Percentiles rank a stretch among this genome's conserved stretches.
Evolutionary conservation across 2,329 filamentous ascomycete species (phyloP).

Genomic region (Fusarium sp.): DNA sequence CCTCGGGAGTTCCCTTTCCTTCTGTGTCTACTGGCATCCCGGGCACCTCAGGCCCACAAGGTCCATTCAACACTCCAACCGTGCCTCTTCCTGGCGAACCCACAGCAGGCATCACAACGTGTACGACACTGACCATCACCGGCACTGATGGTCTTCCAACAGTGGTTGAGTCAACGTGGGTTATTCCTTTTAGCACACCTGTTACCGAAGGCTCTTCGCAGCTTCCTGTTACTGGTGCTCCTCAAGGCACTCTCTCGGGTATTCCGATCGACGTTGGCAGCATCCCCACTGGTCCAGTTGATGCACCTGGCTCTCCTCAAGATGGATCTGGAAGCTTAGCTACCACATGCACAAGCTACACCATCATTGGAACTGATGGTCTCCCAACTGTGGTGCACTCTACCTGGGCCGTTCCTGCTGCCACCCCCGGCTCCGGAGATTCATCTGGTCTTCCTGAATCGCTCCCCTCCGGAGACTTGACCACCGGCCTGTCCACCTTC

Average conservation of each 20-base stretch:
- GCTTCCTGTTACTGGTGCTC: slow-evolving; percentile 17
- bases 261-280: slow-evolving; percentile 28
- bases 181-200: slow-evolving; percentile 37
- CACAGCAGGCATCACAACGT: slow-evolving; percentile 34
- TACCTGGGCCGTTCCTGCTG: slow-evolving; percentile 32
- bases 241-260: slow-evolving; percentile 24
- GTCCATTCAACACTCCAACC: slow-evolving; percentile 18
- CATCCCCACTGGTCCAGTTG: slow-evolving; percentile 22
- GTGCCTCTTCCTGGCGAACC: slow-evolving; percentile 14
- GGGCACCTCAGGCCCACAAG: slow-evolving; percentile 9
- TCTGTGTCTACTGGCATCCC: slow-evolving; percentile 18
- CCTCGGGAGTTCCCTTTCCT: slow-evolving; percentile 29
- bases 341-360: slow-evolving; percentile 36
- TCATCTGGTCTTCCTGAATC: slow-evolving; percentile 11
- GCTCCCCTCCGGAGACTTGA: slow-evolving; percentile 8
- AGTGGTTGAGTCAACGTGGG: slow-evolving; percentile 48
- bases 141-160: slow-evolving; percentile 49
- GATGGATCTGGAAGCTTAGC: slow-evolving; percentile 20
- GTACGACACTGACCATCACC: slow-evolving; percentile 44
- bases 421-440: slow-evolving; percentile 9
- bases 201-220: slow-evolving; percentile 23
- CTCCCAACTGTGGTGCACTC: slow-evolving; percentile 34
- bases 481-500: slow-evolving; percentile 15
- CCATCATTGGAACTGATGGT: slow-evolving; percentile 36
- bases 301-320: slow-evolving; percentile 21